Base-by-base conservation (phyloP, 768 basidiomycete genomes). In the Mrakia hoshinonis region DNA sequence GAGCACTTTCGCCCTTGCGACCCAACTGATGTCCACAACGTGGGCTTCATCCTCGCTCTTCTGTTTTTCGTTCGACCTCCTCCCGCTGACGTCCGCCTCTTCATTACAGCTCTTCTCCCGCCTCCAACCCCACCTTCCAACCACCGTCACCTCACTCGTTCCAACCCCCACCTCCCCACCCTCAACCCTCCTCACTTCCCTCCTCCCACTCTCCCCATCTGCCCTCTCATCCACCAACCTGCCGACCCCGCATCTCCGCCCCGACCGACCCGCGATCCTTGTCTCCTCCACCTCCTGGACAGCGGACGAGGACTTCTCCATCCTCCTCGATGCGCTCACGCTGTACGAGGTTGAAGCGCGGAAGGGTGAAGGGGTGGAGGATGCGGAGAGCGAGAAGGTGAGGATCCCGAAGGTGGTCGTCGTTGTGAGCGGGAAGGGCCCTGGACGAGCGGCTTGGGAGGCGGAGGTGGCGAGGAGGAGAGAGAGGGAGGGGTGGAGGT, bases 201-300 rank as follows among this genome's bases (percentile, higher is more conserved):
- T 47, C 43, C 60, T 34, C 12, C 24, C 47, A 3, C 64, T 66
- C 55, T 24, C 38, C 73, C 54, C 70, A 34, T 49, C 64, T 73
- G 54, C 70, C 75, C n/a, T 60, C 24, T 34, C 47, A 22, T 15
- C 55, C 38, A 6, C 70, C 58, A 13, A 63, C 38, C 39, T 47
- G 7, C 61, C 61, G 20, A 46, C 82, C 76, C 86, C 89, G 5
- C 76, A 76, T n/a, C 79, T 86, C 31, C 85, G 90, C 43, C 75
- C 81, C 1, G 90, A 92, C 74, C 83, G 94, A 69, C 91, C 92
- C 4, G 93, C 92, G 0, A 81, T 98, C 1, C 74, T 97, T 22
- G 87, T 99, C 34, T 92, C 90, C 29, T 91, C 91, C 74, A 99
- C 96, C 1, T 92, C 90, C 20, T 98, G 95, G 95, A 98, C 96